phyloP scores from a whole-genome alignment of 805 yeast species.

The Maudiozyma bulderi region DNA sequence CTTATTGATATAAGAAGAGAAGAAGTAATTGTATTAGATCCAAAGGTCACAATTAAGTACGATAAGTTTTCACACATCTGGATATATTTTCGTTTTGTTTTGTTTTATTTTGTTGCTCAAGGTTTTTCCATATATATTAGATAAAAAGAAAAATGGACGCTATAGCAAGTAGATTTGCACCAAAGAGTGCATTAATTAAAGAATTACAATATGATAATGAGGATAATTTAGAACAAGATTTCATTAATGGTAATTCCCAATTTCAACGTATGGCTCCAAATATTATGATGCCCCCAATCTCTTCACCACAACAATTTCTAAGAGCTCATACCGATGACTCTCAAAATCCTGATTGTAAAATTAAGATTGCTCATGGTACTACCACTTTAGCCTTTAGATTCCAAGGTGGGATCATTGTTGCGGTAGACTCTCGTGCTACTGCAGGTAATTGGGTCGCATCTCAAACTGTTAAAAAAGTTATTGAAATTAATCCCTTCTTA shows the following conservation, averaged over 20 bases:
- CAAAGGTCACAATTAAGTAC: no score
- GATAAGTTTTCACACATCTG: no score
- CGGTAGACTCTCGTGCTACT: slow-evolving; percentile 96
- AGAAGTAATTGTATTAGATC: no score
- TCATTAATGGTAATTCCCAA: slow-evolving; percentile 25
- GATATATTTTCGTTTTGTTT: no score
- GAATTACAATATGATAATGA: slow-evolving; percentile 25
- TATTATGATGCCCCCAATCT: slow-evolving; percentile 69
- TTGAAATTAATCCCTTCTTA: slow-evolving; percentile 88
- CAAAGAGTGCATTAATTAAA: slow-evolving; percentile 15
- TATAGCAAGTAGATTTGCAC: slow-evolving; percentile 24
- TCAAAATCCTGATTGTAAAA: slow-evolving; percentile 83
- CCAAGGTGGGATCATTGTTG: slow-evolving; percentile 90
- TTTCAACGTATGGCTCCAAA: slow-evolving; percentile 41
- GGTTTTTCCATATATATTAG: neutral
- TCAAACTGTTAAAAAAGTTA: slow-evolving; percentile 94
- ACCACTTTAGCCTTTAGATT: slow-evolving; percentile 94
- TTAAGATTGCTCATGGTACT: slow-evolving; percentile 98
- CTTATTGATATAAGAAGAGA: no score
- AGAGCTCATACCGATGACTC: slow-evolving; percentile 98
- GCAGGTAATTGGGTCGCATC: slow-evolving; percentile 98
- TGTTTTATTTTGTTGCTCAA: no score
- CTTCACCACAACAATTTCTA: slow-evolving; percentile 82
- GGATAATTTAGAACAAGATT: slow-evolving; percentile 29
- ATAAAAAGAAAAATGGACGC: slow-evolving; percentile 20